Base-by-base conservation (phyloP, 257 asterid genomes). In the Eustoma russellianum region DNA sequence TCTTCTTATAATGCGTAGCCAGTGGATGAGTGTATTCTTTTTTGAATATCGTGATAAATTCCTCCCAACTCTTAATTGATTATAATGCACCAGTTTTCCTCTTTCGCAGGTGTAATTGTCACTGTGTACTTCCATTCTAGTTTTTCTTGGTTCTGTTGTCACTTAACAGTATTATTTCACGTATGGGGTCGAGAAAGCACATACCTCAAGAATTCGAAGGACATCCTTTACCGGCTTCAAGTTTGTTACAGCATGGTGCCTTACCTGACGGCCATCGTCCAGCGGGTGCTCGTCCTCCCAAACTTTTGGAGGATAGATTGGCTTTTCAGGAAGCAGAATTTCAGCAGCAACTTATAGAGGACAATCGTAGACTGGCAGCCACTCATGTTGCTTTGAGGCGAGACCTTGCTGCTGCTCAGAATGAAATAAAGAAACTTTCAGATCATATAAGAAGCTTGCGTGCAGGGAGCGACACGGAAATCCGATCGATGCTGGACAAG, bases 401-500 rank as follows among this genome's bases (percentile, higher is more conserved):
- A 66, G 90, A 85, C 18, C 76, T 80, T 66, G 59, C 56, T 57
- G 77, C 79, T 63, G 79, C 83, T 62, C 75, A 65, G 52, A 67
- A 55, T 59, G 90, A 88, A 69, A 68, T 68, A n/a, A 79, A 73
- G 19, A 79, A 70, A 70, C 71, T 85, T 38, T 66, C 75, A 63
- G 95, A 77, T 33, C 85, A 75, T 63, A 82, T 79, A 30, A 70
- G 77, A 71, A 84, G 82, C 61, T 80, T 67, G 53, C 83, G 72
- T 60, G 66, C 71, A 33, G 97, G 85, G 74, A 82, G 85, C 44
- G 95, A 92, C 65, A 76, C 85, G 70, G 83, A 85, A 71, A 69
- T 85, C 62, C 82, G 85, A 35, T 60, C 77, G 61, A 63, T 70
- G 74, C 54, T 78, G 79, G 97, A 85, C 57, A 85, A 79, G 74